Conservation (phyloP, 108 stramenopile genomes). For the Aurantiochytrium sp. region DNA sequence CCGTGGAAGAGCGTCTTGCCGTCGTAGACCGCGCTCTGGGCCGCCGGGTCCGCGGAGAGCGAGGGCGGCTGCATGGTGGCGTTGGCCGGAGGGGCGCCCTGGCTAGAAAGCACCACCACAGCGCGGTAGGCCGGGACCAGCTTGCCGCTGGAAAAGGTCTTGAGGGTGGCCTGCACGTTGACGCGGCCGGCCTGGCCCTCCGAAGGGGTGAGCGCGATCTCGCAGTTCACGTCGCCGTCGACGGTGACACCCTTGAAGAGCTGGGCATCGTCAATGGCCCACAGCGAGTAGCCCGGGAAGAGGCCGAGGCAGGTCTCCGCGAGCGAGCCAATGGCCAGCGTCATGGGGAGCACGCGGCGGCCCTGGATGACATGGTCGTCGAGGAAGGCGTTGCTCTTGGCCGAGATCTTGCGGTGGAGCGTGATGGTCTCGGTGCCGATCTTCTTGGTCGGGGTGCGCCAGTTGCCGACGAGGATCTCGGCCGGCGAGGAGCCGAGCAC, state of each 20-base stretch:
- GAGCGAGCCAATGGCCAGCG: neutral
- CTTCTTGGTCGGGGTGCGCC: neutral
- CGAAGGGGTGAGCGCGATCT: neutral
- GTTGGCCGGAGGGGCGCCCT: neutral
- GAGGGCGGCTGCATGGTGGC: neutral
- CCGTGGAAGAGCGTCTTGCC: constrained; percentile 17
- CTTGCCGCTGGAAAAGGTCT: constrained; percentile 8
- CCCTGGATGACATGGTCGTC: neutral
- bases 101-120: neutral
- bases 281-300: neutral
- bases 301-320: neutral
- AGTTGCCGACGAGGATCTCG: neutral
- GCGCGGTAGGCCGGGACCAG: neutral
- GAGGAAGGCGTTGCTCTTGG: neutral
- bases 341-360: neutral
- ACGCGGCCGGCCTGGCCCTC: neutral
- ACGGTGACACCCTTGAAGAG: constrained; percentile 10
- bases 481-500: constrained; percentile 6
- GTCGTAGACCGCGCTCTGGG: neutral
- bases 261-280: constrained; percentile 1
- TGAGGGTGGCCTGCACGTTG: neutral
- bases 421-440: neutral
- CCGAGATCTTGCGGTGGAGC: neutral
- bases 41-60: neutral
- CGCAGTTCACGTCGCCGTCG: neutral